phyloP scores from a whole-genome alignment of 495 filamentous ascomycete genomes.

The Aspergillus haitiensis region DNA sequence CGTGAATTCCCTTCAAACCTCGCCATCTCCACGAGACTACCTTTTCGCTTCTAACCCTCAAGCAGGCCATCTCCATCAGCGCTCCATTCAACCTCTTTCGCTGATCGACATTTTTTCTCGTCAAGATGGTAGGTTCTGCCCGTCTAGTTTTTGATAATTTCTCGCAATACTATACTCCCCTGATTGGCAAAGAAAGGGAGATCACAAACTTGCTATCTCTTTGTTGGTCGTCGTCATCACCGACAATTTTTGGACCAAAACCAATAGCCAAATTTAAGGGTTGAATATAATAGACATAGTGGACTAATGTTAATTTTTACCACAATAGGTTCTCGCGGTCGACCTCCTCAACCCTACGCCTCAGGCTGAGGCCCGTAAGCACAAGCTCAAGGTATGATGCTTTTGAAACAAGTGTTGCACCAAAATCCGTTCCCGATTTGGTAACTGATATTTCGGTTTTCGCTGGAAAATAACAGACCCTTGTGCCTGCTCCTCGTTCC shows the following conservation, averaged over 20 bases:
- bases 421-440: not conserved
- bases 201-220: slow-evolving; percentile 4
- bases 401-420: slow-evolving; percentile 4
- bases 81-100: slow-evolving; percentile 48
- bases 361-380: slow-evolving; percentile 93
- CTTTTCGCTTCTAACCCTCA: slow-evolving; percentile 40
- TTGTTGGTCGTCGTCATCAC: slow-evolving; percentile 23
- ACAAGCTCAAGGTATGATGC: slow-evolving; percentile 95
- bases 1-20: slow-evolving; percentile 43
- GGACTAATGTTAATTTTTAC: slow-evolving; percentile 25
- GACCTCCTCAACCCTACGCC: slow-evolving; percentile 98
- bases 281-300: slow-evolving; percentile 7
- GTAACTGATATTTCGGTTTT: slow-evolving; percentile 21
- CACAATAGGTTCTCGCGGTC: slow-evolving; percentile 93
- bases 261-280: slow-evolving; percentile 15
- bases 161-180: not conserved
- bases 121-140: slow-evolving; percentile 49
- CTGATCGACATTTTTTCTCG: slow-evolving; percentile 49
- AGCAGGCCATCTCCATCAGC: slow-evolving; percentile 52
- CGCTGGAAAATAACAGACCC: slow-evolving; percentile 55
- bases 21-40: slow-evolving; percentile 41
- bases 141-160: slow-evolving; percentile 14
- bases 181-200: not conserved
- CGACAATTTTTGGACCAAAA: not conserved
- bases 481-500: slow-evolving; percentile 92